Evolutionary conservation across 2,329 filamentous ascomycete species (phyloP), one percentile per base, ranked within the genome.

Genomic region (Exserohilum turcica): DNA sequence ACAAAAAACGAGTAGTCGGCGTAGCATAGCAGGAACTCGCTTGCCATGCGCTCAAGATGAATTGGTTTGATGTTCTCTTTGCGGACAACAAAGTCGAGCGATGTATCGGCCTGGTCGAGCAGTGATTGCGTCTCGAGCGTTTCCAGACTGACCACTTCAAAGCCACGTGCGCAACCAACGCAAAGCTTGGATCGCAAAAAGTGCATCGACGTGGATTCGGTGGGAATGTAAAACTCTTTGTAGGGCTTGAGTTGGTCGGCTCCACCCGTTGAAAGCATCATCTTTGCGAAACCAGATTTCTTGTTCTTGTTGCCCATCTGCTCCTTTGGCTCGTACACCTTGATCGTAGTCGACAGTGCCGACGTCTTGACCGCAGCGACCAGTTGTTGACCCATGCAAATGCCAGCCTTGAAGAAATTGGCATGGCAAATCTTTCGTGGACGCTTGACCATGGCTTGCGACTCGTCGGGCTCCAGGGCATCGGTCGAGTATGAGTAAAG

Each of bases 1-100:
- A 99, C 94, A 70, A 97, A 99, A 84, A 99, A 99, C 10, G 91
- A 96, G 77, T 97, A 99, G 74, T 99, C 94, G 4, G 91, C 94
- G 78, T 99, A 99, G 76, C 97, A 97, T 60, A 99, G 86, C 64
- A 99, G 77, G 81, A 99, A 99, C 72, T 99, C 94, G 73, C 93
- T 92, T 64, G 95, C 95, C 72, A 97, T 87, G 39, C 94, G 89
- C 76, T 99, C 95, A 63, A 99, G 97, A 70, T 97, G 93, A 60
- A 99, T 95, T 2, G 94, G 93, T 73, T 90, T 92, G 67, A 94
- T 91, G 67, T 91, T 91, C 76, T 97, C 93, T 73, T 94, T 94
- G 53, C 92, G 86, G 18, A 92, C 90, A 43, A 99, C 93, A 72
- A 99, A 97, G 78, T 99, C 94, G 56, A 99, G 87, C 13, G 92